These are phyloP conservation scores for Eutypella sp. DNA, from an alignment of 2,329 filamentous ascomycete species.

Conservation along the genomic window DNA sequence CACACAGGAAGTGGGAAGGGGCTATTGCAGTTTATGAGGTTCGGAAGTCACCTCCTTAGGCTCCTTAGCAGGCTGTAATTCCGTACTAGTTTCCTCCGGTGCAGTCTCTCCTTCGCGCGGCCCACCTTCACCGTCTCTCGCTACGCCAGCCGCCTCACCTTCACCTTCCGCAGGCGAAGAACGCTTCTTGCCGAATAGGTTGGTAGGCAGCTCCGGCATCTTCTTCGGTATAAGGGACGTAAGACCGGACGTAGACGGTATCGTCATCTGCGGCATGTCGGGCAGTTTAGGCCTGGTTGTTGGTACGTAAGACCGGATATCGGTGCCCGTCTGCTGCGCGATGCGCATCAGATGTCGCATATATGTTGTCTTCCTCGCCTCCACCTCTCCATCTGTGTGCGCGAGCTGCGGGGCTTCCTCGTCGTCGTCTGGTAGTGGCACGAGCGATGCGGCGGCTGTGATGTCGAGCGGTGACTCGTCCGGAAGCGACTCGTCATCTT, in stretches of 20 bases:
- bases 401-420: conserved; percentile 25
- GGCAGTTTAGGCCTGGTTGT: conserved; percentile 39
- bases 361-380: conserved; percentile 37
- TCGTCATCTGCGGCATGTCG: conserved; percentile 27
- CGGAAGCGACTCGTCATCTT: conserved; percentile 21
- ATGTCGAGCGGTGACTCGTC: conserved; percentile 48
- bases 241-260: conserved; percentile 26
- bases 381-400: conserved; percentile 28
- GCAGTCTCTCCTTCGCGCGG: no score
- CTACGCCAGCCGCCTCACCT: not conserved
- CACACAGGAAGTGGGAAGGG: no score
- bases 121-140: no score
- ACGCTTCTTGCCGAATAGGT: conserved; percentile 20
- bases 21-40: no score
- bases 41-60: no score
- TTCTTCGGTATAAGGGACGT: conserved; percentile 27
- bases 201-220: conserved; percentile 25
- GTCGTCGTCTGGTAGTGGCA: conserved; percentile 41
- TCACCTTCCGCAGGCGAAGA: not conserved
- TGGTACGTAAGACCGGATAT: conserved; percentile 41
- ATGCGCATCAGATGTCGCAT: conserved; percentile 45
- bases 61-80: no score
- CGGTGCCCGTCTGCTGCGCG: conserved; percentile 44
- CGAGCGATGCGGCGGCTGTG: conserved; percentile 45
- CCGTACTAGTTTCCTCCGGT: no score